Conservation (phyloP, 2,329 filamentous ascomycete genomes). For the Cytospora piceicola region DNA sequence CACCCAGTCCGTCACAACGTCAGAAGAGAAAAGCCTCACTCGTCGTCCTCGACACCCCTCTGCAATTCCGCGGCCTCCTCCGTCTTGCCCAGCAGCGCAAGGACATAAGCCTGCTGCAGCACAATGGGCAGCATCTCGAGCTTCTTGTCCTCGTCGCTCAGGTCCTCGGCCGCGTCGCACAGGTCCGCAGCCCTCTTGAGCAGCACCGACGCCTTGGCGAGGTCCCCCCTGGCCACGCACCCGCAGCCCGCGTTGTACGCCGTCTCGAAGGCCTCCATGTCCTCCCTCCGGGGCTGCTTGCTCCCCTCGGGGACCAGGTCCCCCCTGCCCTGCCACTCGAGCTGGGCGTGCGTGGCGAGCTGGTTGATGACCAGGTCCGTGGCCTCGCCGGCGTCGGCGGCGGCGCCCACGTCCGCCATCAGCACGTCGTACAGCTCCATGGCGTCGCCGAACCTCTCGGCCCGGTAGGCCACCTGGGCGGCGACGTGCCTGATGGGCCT, state of each 20-base stretch:
- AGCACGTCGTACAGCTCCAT: constrained; percentile 66
- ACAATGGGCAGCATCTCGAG: constrained; percentile 75
- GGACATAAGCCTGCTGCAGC: constrained; percentile 75
- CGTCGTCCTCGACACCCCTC: constrained; percentile 61
- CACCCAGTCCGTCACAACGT: neutral
- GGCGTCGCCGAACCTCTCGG: constrained; percentile 72
- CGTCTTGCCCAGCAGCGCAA: constrained; percentile 66
- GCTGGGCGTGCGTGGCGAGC: constrained; percentile 72
- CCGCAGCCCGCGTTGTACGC: constrained; percentile 80
- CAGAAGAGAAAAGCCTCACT: constrained; percentile 52
- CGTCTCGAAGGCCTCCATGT: constrained; percentile 77
- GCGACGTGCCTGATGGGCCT: constrained; percentile 56
- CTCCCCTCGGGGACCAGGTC: constrained; percentile 54
- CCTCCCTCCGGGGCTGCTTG: constrained; percentile 60
- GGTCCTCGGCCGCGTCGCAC: constrained; percentile 73
- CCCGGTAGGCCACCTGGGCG: constrained; percentile 73
- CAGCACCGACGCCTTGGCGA: constrained; percentile 66
- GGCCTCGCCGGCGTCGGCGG: constrained; percentile 61
- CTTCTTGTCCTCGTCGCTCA: constrained; percentile 74
- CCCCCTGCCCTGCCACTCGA: constrained; percentile 68
- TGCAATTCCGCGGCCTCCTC: constrained; percentile 68
- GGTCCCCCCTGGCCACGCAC: constrained; percentile 70
- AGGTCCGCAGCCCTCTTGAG: constrained; percentile 72
- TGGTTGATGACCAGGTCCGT: constrained; percentile 78
- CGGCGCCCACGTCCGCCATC: constrained; percentile 46